Base-by-base conservation (phyloP, 2,329 filamentous ascomycete species). In the Ambrosiella xylebori region DNA sequence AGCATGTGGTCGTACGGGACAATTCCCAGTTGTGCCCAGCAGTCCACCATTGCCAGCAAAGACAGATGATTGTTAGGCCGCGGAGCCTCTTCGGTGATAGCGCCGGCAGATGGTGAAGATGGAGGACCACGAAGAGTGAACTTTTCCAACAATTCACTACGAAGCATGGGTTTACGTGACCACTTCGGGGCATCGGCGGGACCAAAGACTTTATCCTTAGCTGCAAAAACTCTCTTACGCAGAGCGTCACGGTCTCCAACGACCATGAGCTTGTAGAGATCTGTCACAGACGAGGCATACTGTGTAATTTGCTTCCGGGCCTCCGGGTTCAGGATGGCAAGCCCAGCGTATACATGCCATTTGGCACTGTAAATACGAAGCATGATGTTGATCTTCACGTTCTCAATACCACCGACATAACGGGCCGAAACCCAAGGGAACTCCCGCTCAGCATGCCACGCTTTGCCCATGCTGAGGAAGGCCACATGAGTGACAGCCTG, bases 1-100 rank as follows among this genome's bases (percentile, higher is more conserved):
- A 98, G 94, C 90, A 98, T 98, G 74, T 98, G 94, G 71, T 98
- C 91, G 70, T 98, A 98, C 0, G 93, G 93, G 53, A 94, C 86
- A 65, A 96, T 98, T 39, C 83, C 86, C 51, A 97, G 78, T 64
- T 88, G 87, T 67, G 87, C 93, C 93, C 93, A 98, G 72, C 91
- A 97, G 73, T 98, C 93, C 49, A 97, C 94, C 81, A 98, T 98
- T 52, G 90, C 93, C 50, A 98, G 77, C 59, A 98, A 76, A 68
- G 84, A 90, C 37, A 98, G 78, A 70, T 98, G 94, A 68, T 93
- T 98, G 72, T 98, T 98, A 57, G 85, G 88, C 17, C 88, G 79
- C n/a, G 71, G 65, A 58, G 77, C 74, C 57, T 76, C 72, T 66
- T 80, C 75, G n/a, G 37, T 27, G 11, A 35, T 38, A 57, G 80